These are phyloP conservation scores for Diaporthe nobilis DNA, from an alignment of 2,329 filamentous ascomycete genomes.

Conservation along the genomic window DNA sequence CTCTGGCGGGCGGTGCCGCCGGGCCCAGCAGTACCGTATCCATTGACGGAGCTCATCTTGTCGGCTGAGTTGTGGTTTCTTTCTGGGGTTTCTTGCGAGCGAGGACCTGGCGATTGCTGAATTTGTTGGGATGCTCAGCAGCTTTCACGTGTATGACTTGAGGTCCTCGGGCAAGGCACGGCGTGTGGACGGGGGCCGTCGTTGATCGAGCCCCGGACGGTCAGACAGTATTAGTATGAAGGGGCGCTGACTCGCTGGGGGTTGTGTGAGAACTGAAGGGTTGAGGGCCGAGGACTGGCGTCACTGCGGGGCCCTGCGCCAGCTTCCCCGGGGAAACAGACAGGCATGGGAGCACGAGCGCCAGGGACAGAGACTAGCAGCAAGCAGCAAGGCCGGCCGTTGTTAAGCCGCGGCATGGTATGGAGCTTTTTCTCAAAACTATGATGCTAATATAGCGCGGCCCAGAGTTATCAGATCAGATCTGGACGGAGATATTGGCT, in stretches of 20 bases:
- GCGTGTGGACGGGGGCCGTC: neutral
- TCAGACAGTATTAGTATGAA: slow-evolving; percentile 28
- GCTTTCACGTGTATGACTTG: neutral
- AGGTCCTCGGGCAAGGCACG: slow-evolving; percentile 13
- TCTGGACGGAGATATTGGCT: neutral
- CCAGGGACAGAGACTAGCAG: neutral
- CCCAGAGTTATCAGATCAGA: slow-evolving; percentile 19
- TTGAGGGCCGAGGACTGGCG: slow-evolving; percentile 19
- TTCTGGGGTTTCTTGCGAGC: neutral
- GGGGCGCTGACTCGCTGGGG: slow-evolving; percentile 25
- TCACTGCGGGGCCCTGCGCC: slow-evolving; percentile 31
- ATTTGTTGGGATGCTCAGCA: neutral
- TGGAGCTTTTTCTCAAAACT: neutral
- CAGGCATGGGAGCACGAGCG: slow-evolving; percentile 12
- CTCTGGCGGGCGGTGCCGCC: slow-evolving; percentile 17
- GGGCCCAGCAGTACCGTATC: slow-evolving; percentile 37
- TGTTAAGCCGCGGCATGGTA: neutral
- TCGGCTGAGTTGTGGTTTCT: neutral
- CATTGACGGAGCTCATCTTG: slow-evolving; percentile 36
- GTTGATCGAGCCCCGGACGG: slow-evolving; percentile 5
- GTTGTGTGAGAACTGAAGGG: neutral
- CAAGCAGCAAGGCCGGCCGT: neutral
- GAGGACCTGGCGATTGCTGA: neutral
- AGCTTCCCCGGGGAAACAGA: slow-evolving; percentile 16
- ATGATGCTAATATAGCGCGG: slow-evolving; percentile 15